These are phyloP conservation scores for Daldinia eschscholtzii DNA, from an alignment of 2,329 filamentous ascomycete species.

Conservation along the genomic window DNA sequence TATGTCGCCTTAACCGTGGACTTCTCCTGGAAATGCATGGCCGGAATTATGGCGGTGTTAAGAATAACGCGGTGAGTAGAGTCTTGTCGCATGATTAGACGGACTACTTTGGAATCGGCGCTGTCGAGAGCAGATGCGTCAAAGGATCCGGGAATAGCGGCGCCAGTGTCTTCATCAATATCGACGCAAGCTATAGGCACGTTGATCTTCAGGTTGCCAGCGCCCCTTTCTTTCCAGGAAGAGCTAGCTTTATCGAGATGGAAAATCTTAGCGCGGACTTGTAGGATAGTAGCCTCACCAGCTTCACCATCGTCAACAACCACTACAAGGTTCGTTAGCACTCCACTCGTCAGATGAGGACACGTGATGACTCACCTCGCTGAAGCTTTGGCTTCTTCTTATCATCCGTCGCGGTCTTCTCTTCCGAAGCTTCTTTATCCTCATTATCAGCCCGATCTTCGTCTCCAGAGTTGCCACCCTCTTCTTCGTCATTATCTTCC, in stretches of 20 bases:
- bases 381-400: constrained; percentile 76
- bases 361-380: constrained; percentile 69
- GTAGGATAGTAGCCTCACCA: constrained; percentile 80
- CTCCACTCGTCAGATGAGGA: constrained; percentile 45
- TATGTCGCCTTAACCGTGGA: constrained; percentile 78
- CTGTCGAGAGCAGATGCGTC: constrained; percentile 66
- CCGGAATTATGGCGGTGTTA: constrained; percentile 83
- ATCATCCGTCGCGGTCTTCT: constrained; percentile 54
- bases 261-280: constrained; percentile 86
- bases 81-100: constrained; percentile 91
- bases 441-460: constrained; percentile 60
- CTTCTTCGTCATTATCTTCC: constrained; percentile 56
- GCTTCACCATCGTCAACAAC: constrained; percentile 88
- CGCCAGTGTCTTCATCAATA: constrained; percentile 64
- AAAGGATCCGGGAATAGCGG: constrained; percentile 65
- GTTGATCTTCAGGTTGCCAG: constrained; percentile 88
- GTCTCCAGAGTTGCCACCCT: constrained; percentile 54
- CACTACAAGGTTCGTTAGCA: constrained; percentile 59
- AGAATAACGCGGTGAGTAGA: constrained; percentile 88
- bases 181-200: constrained; percentile 70
- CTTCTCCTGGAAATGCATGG: constrained; percentile 83
- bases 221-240: constrained; percentile 91
- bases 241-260: constrained; percentile 76
- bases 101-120: constrained; percentile 67
- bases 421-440: constrained; percentile 64